Conservation (phyloP, 768 basidiomycete genomes). For the Mycena alexandri region DNA sequence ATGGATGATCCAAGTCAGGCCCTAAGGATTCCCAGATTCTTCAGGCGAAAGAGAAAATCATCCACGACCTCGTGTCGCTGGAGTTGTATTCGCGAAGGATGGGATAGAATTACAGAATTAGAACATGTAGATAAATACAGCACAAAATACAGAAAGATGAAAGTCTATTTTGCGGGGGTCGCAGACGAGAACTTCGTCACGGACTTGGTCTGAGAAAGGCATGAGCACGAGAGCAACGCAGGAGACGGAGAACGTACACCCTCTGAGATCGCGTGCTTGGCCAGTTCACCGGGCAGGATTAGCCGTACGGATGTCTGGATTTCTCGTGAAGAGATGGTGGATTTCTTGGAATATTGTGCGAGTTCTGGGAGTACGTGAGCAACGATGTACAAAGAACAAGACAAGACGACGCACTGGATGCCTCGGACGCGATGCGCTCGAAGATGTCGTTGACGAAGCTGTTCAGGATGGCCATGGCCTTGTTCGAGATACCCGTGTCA, state of each 20-base stretch:
- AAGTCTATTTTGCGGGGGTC: conserved; percentile 52
- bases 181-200: conserved; percentile 57
- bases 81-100: too few relatives aligned
- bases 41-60: too few relatives aligned
- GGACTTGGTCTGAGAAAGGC: conserved; percentile 30
- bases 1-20: too few relatives aligned
- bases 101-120: conserved; percentile 13
- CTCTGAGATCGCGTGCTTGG: conserved; percentile 99
- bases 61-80: too few relatives aligned
- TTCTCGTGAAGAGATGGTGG: conserved; percentile 97
- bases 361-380: conserved; percentile 69
- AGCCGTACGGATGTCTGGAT: conserved; percentile 97
- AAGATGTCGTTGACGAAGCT: conserved; percentile 96
- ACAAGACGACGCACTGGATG: conserved; percentile 73
- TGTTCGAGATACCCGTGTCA: conserved; percentile 98
- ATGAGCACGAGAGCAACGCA: background rate
- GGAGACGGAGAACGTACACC: conserved; percentile 61
- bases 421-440: conserved; percentile 91
- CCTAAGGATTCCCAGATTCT: too few relatives aligned
- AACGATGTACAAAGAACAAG: background rate
- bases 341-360: conserved; percentile 98
- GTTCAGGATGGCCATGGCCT: conserved; percentile 93
- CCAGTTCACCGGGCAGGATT: conserved; percentile 96
- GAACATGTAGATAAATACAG: conserved; percentile 27
- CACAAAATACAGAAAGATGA: conserved; percentile 13